Evolutionary conservation across 345 rosid species (phyloP), one percentile per base, ranked within the genome.

Genomic region (Lepidium africanum): DNA sequence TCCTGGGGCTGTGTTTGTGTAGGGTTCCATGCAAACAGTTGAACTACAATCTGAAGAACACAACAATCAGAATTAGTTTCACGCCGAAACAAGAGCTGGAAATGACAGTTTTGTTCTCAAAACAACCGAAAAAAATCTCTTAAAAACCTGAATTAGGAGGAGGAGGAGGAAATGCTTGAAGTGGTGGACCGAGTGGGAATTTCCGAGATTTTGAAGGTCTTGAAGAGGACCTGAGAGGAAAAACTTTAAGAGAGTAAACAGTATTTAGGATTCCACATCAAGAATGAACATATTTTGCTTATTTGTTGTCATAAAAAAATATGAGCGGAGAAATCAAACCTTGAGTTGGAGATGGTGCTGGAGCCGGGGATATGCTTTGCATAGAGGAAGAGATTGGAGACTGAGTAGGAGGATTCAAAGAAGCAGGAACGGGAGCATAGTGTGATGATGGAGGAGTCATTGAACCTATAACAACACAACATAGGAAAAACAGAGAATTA

Each of bases 1-100:
- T 19, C 96, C 99, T 11, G 97, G 96, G 69, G 94, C 95, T 66
- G 91, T 88, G 75, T 91, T 94, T 65, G 99, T 85, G 59, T 75
- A 87, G 2, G 97, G 97, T 43, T 91, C 96, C 13, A 77, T 48
- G 83, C 99, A 94, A 63, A 81, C 64, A 37, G 81, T 84, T 74
- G 86, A 46, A 16, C 82, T 72, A 81, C 99, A 94, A 85, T 94
- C 99, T 94, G 78, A 73, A 78, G 60, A 63, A 46, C 51, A 19
- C 27, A 83, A 63, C 16, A 47, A 78, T 39, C 47, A 3, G 10
- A 14, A 42, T 1, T 48, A 23, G 66, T 15, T 70, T 76, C 30
- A 51, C 4, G 37, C 7, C 2, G 10, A 17, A 53, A n/a, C 54
- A 48, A 63, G 15, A 21, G 6, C 13, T 10, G 1, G 2, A 5